Evolutionary conservation across 495 filamentous ascomycete genomes (phyloP), one percentile per base, ranked within the genome.

Genomic region (Aspergillus asperescens): DNA sequence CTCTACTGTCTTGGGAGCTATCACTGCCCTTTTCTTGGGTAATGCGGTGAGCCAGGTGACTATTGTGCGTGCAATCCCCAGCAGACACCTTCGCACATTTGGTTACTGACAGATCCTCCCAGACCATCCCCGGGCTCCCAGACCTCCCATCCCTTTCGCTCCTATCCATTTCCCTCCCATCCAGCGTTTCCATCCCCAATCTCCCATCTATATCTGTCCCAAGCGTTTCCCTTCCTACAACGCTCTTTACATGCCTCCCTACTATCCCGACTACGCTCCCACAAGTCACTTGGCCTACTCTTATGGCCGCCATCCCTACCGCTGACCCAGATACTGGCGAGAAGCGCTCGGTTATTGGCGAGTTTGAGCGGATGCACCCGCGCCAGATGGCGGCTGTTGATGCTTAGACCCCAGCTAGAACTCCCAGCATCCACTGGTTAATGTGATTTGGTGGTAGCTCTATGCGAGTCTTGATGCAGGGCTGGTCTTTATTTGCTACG

Each of bases 1-100:
- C 50, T 62, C 60, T 42, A 24, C 63, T 62, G 16, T 56, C 40
- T 32, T 68, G 45, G 63, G 64, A 55, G 51, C 62, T 13, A 20
- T 55, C 52, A 62, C 58, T 32, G 62, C 59, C 46, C 55, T 68
- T 31, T 57, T 31, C 52, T 32, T 69, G 49, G 54, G 57, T 41
- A 59, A 59, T 12, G 58, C 55, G 37, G 58, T 61, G 16, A 56
- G 60, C 42, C 56, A 60, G 23, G 48, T 34, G 13, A 32, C 44
- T 7, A 6, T 49, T 35, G 46, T 49, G 13, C 15, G 46, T 49
- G 12, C 7, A 27, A 6, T 18, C 41, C 4, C 22, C 1, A 46
- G 18, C 12, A 10, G n/a, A 1, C 23, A 49, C 19, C 5, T 1
- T 13, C 10, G 20, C 23, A 18, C 23, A n/a, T 49, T 32, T 7